Percentiles rank a stretch among this genome's conserved stretches.
Conservation (phyloP, 768 basidiomycete genomes). For the Hygrophorus russula region DNA sequence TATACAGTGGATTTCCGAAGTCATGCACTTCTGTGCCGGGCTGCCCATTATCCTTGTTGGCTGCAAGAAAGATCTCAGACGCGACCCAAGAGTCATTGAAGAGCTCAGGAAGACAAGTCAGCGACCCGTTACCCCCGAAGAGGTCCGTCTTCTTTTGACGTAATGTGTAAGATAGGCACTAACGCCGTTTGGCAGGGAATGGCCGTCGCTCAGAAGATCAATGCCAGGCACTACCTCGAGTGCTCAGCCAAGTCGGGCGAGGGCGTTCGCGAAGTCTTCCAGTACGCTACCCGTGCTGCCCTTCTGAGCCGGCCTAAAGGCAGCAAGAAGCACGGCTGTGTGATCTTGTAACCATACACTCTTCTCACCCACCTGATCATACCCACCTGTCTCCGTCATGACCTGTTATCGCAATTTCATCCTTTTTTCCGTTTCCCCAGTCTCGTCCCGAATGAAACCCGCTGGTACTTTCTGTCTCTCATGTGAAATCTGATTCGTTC, state of each 20-base stretch:
- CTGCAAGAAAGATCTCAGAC: slow-evolving; percentile 97
- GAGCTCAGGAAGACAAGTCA: slow-evolving; percentile 92
- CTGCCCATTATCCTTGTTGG: slow-evolving; percentile 96
- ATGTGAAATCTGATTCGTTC: too few relatives aligned
- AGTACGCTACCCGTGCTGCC: slow-evolving; percentile 90
- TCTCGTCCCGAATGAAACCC: background rate
- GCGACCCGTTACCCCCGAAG: slow-evolving; percentile 87
- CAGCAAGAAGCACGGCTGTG: slow-evolving; percentile 26
- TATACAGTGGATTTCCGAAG: slow-evolving; percentile 92
- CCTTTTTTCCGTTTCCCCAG: background rate
- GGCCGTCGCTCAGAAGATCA: slow-evolving; percentile 93
- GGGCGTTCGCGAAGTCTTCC: slow-evolving; percentile 97
- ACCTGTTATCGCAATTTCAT: slow-evolving; percentile 3
- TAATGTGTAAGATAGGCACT: background rate
- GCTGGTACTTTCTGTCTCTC: too few relatives aligned
- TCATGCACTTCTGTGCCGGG: slow-evolving; percentile 93
- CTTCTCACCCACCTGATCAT: background rate
- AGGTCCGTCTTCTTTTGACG: slow-evolving; percentile 36
- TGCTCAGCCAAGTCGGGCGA: slow-evolving; percentile 95
- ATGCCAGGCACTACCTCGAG: slow-evolving; percentile 92
- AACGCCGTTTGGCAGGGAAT: slow-evolving; percentile 55
- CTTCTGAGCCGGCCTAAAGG: slow-evolving; percentile 51
- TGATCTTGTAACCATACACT: slow-evolving; percentile 18
- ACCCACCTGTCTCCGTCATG: background rate
- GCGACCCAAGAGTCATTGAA: slow-evolving; percentile 87